Evolutionary conservation across 306 rosid genomes (phyloP).

Genomic region (Benincasa hispida): DNA sequence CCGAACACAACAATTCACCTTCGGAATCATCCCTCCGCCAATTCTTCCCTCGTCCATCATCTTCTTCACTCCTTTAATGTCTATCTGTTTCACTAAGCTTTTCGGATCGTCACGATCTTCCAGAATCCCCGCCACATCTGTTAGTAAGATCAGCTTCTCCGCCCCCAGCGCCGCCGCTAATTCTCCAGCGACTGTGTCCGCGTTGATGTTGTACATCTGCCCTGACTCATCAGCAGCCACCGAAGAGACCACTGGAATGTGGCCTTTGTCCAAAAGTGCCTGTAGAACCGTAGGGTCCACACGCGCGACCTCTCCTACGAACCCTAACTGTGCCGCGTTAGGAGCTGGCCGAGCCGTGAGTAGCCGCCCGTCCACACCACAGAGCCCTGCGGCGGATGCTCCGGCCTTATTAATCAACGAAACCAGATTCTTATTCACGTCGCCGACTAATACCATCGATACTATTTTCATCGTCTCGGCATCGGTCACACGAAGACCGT

Average conservation of each 20-base stretch:
- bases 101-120: conserved; percentile 39
- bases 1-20: conserved; percentile 69
- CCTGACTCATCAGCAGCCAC: conserved; percentile 76
- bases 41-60: conserved; percentile 60
- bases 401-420: conserved; percentile 70
- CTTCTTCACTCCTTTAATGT: conserved; percentile 59
- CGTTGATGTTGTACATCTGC: conserved; percentile 80
- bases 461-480: conserved; percentile 84
- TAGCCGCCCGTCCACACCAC: conserved; percentile 71
- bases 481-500: conserved; percentile 86
- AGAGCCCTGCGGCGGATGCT: conserved; percentile 74
- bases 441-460: conserved; percentile 90
- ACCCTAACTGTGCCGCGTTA: conserved; percentile 53
- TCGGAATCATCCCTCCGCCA: conserved; percentile 92
- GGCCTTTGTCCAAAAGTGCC: conserved; percentile 42
- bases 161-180: conserved; percentile 86
- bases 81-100: conserved; percentile 63
- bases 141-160: conserved; percentile 76
- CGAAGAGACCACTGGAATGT: conserved; percentile 78
- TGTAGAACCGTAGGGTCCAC: conserved; percentile 55
- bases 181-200: conserved; percentile 84
- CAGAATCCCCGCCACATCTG: conserved; percentile 80
- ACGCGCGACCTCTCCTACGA: conserved; percentile 62
- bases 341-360: conserved; percentile 69
- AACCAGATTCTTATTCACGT: conserved; percentile 66